These are phyloP conservation scores for Monilinia laxa DNA, from an alignment of 2,329 filamentous ascomycete genomes.

Conservation along the genomic window DNA sequence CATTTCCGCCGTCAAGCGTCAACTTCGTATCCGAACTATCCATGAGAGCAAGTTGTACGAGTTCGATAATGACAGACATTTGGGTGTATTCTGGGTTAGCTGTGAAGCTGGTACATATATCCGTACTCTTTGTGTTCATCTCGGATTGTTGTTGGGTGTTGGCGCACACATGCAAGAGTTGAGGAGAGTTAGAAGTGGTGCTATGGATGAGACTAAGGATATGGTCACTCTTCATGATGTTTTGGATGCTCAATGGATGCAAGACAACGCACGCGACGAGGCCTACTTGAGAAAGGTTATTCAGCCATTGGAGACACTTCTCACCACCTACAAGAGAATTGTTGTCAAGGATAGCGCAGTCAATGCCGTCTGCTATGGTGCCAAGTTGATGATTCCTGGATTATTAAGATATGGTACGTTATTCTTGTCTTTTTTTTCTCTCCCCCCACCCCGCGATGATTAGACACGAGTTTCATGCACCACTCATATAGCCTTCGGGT, in stretches of 20 bases:
- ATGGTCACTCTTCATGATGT: constrained; percentile 95
- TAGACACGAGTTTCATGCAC: constrained; percentile 95
- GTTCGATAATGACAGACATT: constrained; percentile 96
- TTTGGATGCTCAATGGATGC: constrained; percentile 91
- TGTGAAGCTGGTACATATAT: constrained; percentile 99
- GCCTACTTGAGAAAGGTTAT: constrained; percentile 89
- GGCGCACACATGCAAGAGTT: constrained; percentile 99
- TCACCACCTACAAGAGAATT: constrained; percentile 92
- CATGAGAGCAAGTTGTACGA: constrained; percentile 96
- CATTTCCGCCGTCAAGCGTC: constrained; percentile 98
- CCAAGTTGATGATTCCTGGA: constrained; percentile 98
- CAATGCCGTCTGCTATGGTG: constrained; percentile 97
- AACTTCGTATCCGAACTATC: constrained; percentile 96
- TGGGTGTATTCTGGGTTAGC: constrained; percentile 98
- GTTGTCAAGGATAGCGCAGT: constrained; percentile 97
- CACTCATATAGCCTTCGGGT: constrained; percentile 91
- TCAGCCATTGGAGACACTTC: constrained; percentile 84
- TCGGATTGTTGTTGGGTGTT: constrained; percentile 73
- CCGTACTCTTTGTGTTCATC: constrained; percentile 93
- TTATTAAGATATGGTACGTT: constrained; percentile 80
- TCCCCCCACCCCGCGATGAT: constrained; percentile 66
- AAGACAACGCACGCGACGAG: constrained; percentile 95
- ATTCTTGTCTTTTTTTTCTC: neutral
- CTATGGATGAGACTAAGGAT: constrained; percentile 87
- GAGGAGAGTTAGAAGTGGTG: constrained; percentile 86